phyloP scores from a whole-genome alignment of 225 moss, liverwort and hornwort species.

The Pseudisothecium myosuroides region DNA sequence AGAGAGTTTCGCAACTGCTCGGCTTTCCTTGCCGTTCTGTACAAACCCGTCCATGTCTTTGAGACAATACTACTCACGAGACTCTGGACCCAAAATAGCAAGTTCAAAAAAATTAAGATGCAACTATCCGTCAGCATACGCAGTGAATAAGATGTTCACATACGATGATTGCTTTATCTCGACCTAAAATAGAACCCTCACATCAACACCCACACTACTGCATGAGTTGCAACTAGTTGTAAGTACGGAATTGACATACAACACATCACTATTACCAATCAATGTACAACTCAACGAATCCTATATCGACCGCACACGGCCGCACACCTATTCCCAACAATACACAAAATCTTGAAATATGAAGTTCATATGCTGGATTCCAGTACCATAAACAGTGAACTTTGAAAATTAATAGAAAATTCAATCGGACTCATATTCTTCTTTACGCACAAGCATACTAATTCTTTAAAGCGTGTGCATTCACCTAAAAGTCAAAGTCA shows the following conservation, averaged over 20 bases:
- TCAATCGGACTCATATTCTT: not conserved
- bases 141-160: not conserved
- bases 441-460: not conserved
- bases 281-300: not conserved
- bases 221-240: not conserved
- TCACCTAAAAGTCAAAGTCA: not conserved
- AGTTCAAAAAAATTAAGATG: not conserved
- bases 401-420: not conserved
- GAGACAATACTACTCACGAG: constrained; percentile 17
- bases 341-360: not conserved
- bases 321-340: not conserved
- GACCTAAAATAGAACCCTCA: not conserved
- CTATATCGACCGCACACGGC: not conserved
- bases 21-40: constrained; percentile 53
- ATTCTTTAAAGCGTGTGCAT: not conserved
- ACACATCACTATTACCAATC: not conserved
- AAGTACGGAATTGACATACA: not conserved
- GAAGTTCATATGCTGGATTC: not conserved
- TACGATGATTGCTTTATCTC: not conserved
- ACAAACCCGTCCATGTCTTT: constrained; percentile 14
- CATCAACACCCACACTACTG: not conserved
- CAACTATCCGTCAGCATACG: not conserved
- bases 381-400: not conserved
- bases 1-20: constrained; percentile 50
- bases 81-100: constrained; percentile 4